phyloP scores from a whole-genome alignment of 1,284 basidiomycete genomes.

The Microbotryum violaceum region DNA sequence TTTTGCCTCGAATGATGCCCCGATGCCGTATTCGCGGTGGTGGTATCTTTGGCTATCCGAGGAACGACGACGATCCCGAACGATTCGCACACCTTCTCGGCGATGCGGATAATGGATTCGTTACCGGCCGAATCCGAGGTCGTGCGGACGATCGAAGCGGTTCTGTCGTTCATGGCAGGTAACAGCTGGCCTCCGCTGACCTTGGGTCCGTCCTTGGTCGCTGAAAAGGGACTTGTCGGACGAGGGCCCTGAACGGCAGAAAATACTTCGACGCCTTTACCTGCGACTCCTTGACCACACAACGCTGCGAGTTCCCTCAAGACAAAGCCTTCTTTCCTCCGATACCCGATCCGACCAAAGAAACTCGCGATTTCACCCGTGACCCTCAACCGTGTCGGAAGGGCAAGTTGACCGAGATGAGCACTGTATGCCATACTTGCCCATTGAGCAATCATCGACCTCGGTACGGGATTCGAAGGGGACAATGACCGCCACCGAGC shows the following conservation, averaged over 20 bases:
- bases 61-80: slow-evolving; percentile 55
- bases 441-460: slow-evolving; percentile 23
- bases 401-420: slow-evolving; percentile 47
- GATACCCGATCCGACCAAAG: slow-evolving; percentile 68
- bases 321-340: slow-evolving; percentile 73
- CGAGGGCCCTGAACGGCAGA: not conserved
- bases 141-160: slow-evolving; percentile 20
- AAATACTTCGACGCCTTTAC: slow-evolving; percentile 20
- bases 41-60: not conserved
- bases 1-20: slow-evolving; percentile 3
- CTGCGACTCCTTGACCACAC: slow-evolving; percentile 26
- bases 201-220: slow-evolving; percentile 14
- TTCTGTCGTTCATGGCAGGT: not conserved
- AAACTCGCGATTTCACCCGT: slow-evolving; percentile 63
- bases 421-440: slow-evolving; percentile 23
- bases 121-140: slow-evolving; percentile 56
- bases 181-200: not conserved
- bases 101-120: slow-evolving; percentile 60
- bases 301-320: slow-evolving; percentile 54
- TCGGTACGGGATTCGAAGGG: slow-evolving; percentile 25
- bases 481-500: slow-evolving; percentile 18
- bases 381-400: slow-evolving; percentile 62
- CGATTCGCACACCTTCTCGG: slow-evolving; percentile 64
- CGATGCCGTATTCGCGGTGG: not conserved
- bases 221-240: not conserved